Base-by-base conservation (phyloP, 225 moss, liverwort and hornwort genomes). In the Bryum argenteum region DNA sequence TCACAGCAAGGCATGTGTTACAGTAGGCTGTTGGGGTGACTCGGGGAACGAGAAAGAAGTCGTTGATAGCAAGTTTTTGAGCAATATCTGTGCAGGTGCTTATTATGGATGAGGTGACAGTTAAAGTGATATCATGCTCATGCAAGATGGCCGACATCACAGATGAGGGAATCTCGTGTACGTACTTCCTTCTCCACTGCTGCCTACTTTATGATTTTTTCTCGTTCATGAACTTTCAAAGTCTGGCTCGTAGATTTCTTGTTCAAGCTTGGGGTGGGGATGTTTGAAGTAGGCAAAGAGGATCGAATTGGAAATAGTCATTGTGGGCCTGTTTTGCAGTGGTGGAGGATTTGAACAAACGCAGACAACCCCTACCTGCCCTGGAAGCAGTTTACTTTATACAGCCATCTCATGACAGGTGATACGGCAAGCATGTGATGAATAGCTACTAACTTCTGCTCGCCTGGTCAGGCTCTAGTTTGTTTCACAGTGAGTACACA, bases 61-160 rank as follows among this genome's bases (percentile, higher is more conserved):
- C 12, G 18, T 48, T 52, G 62, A 58, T 53, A 42, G 57, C 51
- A 22, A 38, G 69, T 38, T 24, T 33, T 70, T 44, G 67, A 62
- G 11, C 40, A 19, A 66, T 61, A 61, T 44, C 64, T 83, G 76
- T 66, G 76, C 92, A 95, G 92, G 95, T 95, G 64, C 96, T 96
- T 67, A 85, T 96, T 57, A 89, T 96, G 80, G 93, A 96, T 54
- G 91, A 96, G 69, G 89, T 93, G 70, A 93, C 93, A 23, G 81
- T 93, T 24, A 96, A 90, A 83, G 93, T 96, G 78, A 88, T 96
- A 79, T 93, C 96, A 58, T 93, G 91, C 79, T 91, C 93, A 51
- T 96, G 93, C 89, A 96, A 91, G 80, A 92, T 96, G 91, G 88
- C 89, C 58, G 93, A 96, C 74, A 96, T 96, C 51, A 91, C 89